Evolutionary conservation across 2,329 filamentous ascomycete species (phyloP), one percentile per base, ranked within the genome.

Genomic region (Colletotrichum sp.): DNA sequence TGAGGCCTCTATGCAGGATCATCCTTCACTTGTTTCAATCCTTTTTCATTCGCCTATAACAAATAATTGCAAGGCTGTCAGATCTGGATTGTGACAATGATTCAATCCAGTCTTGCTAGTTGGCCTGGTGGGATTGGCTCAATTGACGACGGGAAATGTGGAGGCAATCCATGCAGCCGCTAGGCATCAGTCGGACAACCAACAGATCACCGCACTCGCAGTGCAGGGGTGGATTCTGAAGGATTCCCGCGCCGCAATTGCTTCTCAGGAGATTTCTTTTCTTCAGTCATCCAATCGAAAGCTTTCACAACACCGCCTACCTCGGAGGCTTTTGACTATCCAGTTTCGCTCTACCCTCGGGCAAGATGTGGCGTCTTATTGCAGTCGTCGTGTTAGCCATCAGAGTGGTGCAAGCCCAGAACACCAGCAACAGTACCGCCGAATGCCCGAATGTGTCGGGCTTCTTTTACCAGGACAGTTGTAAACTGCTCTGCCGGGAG

Each of bases 301-400:
- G 3, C 43, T 21, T 4, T 2, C 0, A 48, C 43, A 8, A 48
- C 1, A 21, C 0, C 18, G 43, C n/a, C 18, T 10, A 4, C 38
- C 1, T n/a, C 9, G 38, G 18, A 48, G 38, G 38, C 16, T 48
- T 3, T 12, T n/a, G 8, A n/a, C 38, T 6, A 12, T n/a, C 3
- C 18, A 10, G 18, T 48, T n/a, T n/a, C 18, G 38, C 18, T 6
- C 38, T n/a, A 12, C 18, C 3, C 16, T n/a, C 38, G 1, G 1
- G 18, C 38, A 48, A 48, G 0, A 48, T 48, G 43, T 48, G 43
- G 43, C 43, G 43, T 48, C n/a, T 48, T 10, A 48, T 13, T 48
- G 3, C 43, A 21, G 43, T 48, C n/a, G 10, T 13, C 3, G 18
- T 48, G 43, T 21, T 21, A 21, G 43, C 43, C 43, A 4, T 13